phyloP scores from a whole-genome alignment of 257 asterid species.

The Dorcoceras hygrometricum region DNA sequence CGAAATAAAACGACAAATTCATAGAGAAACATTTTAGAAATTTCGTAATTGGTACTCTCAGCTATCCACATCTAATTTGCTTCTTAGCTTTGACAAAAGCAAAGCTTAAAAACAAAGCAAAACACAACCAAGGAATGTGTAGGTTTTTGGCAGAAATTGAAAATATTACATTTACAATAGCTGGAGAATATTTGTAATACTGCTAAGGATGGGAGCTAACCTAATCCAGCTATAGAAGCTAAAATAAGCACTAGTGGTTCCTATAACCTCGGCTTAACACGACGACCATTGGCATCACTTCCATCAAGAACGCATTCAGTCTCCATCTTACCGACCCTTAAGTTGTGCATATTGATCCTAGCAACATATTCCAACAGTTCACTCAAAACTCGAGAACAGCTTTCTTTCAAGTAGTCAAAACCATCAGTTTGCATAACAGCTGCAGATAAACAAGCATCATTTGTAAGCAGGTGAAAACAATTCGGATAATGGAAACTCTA shows the following conservation, averaged over 20 bases:
- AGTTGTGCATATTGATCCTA: constrained; percentile 58
- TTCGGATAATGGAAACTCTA: neutral
- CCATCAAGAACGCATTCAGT: constrained; percentile 60
- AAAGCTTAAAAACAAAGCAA: neutral
- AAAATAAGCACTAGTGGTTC: constrained; percentile 16
- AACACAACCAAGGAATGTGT: neutral
- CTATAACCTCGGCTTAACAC: constrained; percentile 19
- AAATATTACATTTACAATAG: constrained; percentile 35
- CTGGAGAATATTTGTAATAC: constrained; percentile 15
- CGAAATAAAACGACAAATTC: no score
- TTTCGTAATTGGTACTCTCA: no score
- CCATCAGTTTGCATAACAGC: constrained; percentile 99
- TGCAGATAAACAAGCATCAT: constrained; percentile 36
- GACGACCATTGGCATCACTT: constrained; percentile 43
- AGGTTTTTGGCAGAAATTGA: neutral
- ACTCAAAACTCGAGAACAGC: constrained; percentile 77
- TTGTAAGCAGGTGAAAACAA: constrained; percentile 1
- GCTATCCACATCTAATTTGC: no score
- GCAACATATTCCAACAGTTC: constrained; percentile 89
- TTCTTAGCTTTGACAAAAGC: neutral
- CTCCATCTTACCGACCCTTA: constrained; percentile 50
- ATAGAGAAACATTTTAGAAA: no score
- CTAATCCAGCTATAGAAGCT: constrained; percentile 25
- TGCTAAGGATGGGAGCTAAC: constrained; percentile 34
- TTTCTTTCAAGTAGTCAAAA: constrained; percentile 80